Evolutionary conservation across 2,329 filamentous ascomycete genomes (phyloP), one percentile per base, ranked within the genome.

Genomic region (Macrophomina tecta): DNA sequence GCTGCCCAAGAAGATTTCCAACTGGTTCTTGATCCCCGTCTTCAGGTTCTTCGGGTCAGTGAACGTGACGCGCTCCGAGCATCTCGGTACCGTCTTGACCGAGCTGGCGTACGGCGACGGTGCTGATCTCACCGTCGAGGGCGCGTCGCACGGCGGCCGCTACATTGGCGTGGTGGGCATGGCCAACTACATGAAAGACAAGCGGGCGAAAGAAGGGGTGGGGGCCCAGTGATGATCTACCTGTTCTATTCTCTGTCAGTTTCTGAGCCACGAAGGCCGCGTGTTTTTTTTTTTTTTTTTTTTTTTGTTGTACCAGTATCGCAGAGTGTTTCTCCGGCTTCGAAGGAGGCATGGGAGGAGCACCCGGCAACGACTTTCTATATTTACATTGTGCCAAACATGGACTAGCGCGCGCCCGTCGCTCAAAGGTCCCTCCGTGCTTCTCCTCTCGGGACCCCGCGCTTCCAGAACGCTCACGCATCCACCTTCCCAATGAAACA

Each of bases 71-170:
- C 82, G 84, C 9, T 84, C 84, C 14, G 75, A 77, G 66, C 78
- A 82, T 23, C 74, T 87, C 68, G 84, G 82, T 1, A 77, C 73
- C 40, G 81, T 84, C 30, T 72, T 85, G 70, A 80, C 82, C 0
- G 79, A 83, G 58, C 72, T 87, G 70, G 84, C 84, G 7, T 76
- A 81, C 71, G 80, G 82, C 8, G 80, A 84, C 71, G 82, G 82
- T 8, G 48, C 48, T n/a, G 23, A 51, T 12, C 18, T 51, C 2
- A 51, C 48, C 9, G 48, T 51, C 48, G 48, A 30, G 23, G 48
- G 48, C 48, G 23, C 23, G 14, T 30, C 48, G 48, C 48, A 51
- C 23, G 48, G 48, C 18, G 48, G 48, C 48, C 48, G 48, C 48
- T 51, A 30, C 14, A 51, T 51, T 30, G 48, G 48, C 18, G 48